Conservation (phyloP, 108 stramenopile genomes). For the Cyclotella cryptica region DNA sequence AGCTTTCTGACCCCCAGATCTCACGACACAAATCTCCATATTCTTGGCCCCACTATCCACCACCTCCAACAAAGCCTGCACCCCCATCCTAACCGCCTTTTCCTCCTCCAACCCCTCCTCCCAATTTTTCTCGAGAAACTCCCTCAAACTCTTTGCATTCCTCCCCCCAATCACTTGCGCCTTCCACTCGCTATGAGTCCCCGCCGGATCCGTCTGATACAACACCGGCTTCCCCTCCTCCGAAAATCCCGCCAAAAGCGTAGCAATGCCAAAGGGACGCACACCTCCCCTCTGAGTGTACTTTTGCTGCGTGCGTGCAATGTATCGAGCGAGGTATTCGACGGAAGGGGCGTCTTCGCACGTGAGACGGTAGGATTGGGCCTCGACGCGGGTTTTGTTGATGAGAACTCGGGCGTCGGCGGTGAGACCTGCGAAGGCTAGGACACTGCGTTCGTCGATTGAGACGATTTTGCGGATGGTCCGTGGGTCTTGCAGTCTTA, state of each 20-base stretch:
- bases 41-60: conserved; percentile 99
- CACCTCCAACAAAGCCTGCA: conserved; percentile 97
- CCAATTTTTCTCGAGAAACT: conserved; percentile 98
- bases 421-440: conserved; percentile 99
- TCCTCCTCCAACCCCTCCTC: conserved; percentile 87
- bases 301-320: conserved; percentile 97
- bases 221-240: conserved; percentile 82
- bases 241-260: conserved; percentile 87
- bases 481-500: conserved; percentile 95
- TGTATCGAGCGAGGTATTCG: conserved; percentile 97
- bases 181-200: conserved; percentile 98
- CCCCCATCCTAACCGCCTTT: conserved; percentile 87
- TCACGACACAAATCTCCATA: conserved; percentile 95
- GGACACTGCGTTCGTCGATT: conserved; percentile 93
- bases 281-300: conserved; percentile 99
- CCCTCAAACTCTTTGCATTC: conserved; percentile 95
- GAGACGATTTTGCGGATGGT: conserved; percentile 98
- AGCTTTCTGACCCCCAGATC: conserved; percentile 67
- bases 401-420: conserved; percentile 99
- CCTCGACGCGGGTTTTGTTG: conserved; percentile 93
- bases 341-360: conserved; percentile 98
- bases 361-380: conserved; percentile 98
- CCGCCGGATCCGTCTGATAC: conserved; percentile 98
- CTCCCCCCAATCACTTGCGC: conserved; percentile 98
- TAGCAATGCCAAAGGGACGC: conserved; percentile 98